Evolutionary conservation across 1,139 yeast genomes (phyloP).

Genomic region (Taiozyma sp.): DNA sequence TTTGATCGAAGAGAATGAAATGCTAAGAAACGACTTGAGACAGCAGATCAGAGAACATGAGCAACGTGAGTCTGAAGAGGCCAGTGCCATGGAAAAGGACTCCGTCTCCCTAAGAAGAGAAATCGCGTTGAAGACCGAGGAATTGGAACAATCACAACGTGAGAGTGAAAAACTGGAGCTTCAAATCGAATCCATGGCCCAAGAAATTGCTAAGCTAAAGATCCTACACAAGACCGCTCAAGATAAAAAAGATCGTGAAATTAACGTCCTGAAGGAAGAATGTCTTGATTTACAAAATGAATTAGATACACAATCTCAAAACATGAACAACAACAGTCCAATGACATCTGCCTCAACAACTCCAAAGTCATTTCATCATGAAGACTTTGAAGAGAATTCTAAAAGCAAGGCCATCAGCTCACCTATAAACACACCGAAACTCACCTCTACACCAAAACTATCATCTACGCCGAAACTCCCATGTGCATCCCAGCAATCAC

Average conservation of each 20-base stretch:
- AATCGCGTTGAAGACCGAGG: background rate
- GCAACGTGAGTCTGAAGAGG: background rate
- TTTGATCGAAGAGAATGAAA: constrained; percentile 10
- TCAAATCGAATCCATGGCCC: constrained; percentile 7
- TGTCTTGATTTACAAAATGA: constrained; percentile 11
- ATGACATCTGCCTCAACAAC: constrained; percentile 8
- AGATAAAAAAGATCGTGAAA: constrained; percentile 16
- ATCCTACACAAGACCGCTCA: constrained; percentile 14
- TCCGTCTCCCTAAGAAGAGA: background rate
- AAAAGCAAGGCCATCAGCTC: background rate
- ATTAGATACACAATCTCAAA: constrained; percentile 6
- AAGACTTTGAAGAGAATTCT: background rate
- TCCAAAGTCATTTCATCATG: background rate
- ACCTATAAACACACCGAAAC: constrained; percentile 1
- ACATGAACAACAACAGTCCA: constrained; percentile 10
- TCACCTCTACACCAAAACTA: constrained; percentile 4
- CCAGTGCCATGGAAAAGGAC: background rate
- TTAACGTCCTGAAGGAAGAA: constrained; percentile 14
- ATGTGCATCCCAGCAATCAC: background rate
- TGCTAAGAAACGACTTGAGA: constrained; percentile 4
- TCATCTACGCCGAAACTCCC: background rate
- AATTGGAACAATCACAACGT: background rate
- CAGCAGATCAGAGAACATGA: background rate
- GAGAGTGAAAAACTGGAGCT: constrained; percentile 6
- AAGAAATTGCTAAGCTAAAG: constrained; percentile 17